Evolutionary conservation across 495 filamentous ascomycete species (phyloP).

Genomic region (Geopyxis carbonaria): DNA sequence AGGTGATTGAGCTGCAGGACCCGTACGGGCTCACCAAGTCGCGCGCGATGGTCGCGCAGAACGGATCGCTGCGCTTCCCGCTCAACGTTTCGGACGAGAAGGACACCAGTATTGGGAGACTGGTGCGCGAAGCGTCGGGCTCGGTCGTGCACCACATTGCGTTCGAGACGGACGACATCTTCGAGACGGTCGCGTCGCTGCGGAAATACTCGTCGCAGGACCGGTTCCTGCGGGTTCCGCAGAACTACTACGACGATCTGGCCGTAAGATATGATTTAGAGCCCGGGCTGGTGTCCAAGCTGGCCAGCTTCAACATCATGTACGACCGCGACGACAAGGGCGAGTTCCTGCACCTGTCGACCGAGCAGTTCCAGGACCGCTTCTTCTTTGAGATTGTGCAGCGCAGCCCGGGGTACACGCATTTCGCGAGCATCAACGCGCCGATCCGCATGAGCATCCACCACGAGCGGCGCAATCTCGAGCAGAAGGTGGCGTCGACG

Average conservation of each 20-base stretch:
- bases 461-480: conserved; percentile 3
- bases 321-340: conserved; percentile 5
- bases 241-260: conserved; percentile 5
- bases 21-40: conserved; percentile 4
- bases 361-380: conserved; percentile 4
- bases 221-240: conserved; percentile 4
- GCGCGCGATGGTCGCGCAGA: conserved; percentile 2
- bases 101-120: conserved; percentile 1
- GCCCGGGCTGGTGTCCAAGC: background rate
- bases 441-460: conserved; percentile 4
- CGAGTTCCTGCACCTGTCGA: conserved; percentile 3
- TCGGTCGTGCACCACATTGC: conserved; percentile 4
- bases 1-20: conserved; percentile 5
- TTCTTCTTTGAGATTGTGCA: conserved; percentile 6
- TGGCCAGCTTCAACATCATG: conserved; percentile 5
- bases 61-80: background rate
- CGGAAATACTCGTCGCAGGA: conserved; percentile 3
- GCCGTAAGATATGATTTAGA: conserved; percentile 2
- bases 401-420: background rate
- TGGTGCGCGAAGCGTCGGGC: conserved; percentile 2
- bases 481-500: conserved; percentile 1
- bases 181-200: conserved; percentile 3
- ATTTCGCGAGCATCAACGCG: conserved; percentile 3
- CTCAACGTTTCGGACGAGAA: conserved; percentile 4
- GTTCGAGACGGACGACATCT: conserved; percentile 4